These are phyloP conservation scores for Lactifluus subvellereus DNA, from an alignment of 768 basidiomycete species.

Conservation along the genomic window DNA sequence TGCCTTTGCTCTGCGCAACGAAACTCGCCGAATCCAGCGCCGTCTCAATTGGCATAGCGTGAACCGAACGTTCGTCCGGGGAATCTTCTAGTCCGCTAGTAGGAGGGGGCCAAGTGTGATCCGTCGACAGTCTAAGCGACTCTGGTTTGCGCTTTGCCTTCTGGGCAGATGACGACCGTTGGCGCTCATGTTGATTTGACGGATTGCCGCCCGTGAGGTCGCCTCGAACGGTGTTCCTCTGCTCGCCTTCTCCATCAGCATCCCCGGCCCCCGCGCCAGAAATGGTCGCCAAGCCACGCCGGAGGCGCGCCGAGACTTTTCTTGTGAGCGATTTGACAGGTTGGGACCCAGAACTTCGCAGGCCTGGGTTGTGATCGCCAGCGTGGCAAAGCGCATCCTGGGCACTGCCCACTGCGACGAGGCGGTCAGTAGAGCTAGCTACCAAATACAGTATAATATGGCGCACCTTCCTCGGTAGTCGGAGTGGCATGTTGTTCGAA, in stretches of 20 bases:
- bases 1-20: constrained; percentile 7
- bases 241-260: neutral
- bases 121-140: constrained; percentile 15
- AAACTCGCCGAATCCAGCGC: neutral
- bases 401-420: constrained; percentile 12
- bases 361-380: neutral
- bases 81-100: neutral
- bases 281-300: constrained; percentile 6
- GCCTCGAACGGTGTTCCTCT: neutral
- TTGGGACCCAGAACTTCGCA: neutral
- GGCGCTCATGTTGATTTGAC: constrained; percentile 12
- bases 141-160: constrained; percentile 17
- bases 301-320: constrained; percentile 20
- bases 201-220: neutral
- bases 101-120: neutral
- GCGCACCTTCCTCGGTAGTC: neutral
- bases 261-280: neutral
- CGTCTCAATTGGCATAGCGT: neutral
- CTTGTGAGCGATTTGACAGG: constrained; percentile 17
- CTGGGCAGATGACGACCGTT: constrained; percentile 6
- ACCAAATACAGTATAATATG: constrained; percentile 1
- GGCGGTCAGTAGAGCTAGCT: constrained; percentile 1
- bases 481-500: neutral
- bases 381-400: neutral
- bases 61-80: neutral